A percentile compares a stretch with the other conserved stretches of the same genome.
phyloP scores from a whole-genome alignment of 1,284 basidiomycete species.

The Cutaneotrichosporon sp. region DNA sequence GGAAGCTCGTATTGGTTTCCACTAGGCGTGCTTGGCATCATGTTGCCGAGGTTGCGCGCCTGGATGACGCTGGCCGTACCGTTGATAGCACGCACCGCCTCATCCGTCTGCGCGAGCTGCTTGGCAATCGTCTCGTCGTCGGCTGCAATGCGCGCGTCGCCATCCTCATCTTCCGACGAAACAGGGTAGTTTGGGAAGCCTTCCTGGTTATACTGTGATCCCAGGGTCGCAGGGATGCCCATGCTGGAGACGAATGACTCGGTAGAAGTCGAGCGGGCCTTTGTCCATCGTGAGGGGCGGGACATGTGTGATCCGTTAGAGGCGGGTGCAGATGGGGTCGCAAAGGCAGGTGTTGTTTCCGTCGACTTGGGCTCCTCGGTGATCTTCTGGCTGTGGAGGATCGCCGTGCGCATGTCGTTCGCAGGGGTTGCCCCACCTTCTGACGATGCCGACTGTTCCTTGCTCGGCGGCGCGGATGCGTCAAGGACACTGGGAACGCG shows the following conservation, averaged over 20 bases:
- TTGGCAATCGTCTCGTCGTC: slow-evolving; percentile 21
- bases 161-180: slow-evolving; percentile 18
- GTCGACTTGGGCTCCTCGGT: slow-evolving; percentile 2
- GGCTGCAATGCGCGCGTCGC: slow-evolving; percentile 16
- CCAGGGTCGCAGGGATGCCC: slow-evolving; percentile 23
- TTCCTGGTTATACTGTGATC: slow-evolving; percentile 42
- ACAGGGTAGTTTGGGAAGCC: slow-evolving; percentile 33
- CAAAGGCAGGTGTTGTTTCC: neutral
- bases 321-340: slow-evolving; percentile 1
- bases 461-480: neutral
- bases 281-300: slow-evolving; percentile 17
- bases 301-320: slow-evolving; percentile 8
- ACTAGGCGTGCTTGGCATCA: slow-evolving; percentile 15
- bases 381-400: slow-evolving; percentile 2
- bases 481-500: too few species aligned
- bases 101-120: slow-evolving; percentile 39
- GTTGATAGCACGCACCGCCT: slow-evolving; percentile 41
- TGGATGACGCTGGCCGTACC: slow-evolving; percentile 38
- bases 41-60: slow-evolving; percentile 17
- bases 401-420: neutral
- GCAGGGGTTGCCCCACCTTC: neutral
- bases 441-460: neutral
- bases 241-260: slow-evolving; percentile 29
- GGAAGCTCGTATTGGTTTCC: slow-evolving; percentile 21
- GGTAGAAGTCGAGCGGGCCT: slow-evolving; percentile 32